A percentile compares a stretch with the other conserved stretches of the same genome.
These are phyloP conservation scores for Phytophthora citricola DNA, from an alignment of 352 stramenopile genomes.

Conservation along the genomic window DNA sequence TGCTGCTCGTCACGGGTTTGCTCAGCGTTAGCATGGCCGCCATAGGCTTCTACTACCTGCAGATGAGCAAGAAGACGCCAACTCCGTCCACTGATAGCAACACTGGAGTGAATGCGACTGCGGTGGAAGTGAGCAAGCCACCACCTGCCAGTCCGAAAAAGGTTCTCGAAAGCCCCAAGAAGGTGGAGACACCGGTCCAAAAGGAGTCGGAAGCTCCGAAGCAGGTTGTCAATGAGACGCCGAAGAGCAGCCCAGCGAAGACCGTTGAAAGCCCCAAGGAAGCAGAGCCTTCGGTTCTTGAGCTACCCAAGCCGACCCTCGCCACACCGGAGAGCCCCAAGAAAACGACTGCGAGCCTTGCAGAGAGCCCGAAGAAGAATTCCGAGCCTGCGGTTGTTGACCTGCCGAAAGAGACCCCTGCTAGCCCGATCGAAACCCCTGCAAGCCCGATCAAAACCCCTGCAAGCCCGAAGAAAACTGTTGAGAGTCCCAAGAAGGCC, in stretches of 20 bases:
- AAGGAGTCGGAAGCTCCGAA: neutral
- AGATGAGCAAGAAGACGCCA: constrained; percentile 37
- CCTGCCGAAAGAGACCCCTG: constrained; percentile 11
- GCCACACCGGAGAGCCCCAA: constrained; percentile 10
- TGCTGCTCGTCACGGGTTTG: constrained; percentile 69
- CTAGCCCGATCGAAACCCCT: constrained; percentile 8
- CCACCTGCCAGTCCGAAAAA: constrained; percentile 11
- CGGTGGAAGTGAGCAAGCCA: constrained; percentile 2
- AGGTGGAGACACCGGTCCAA: too few relatives aligned
- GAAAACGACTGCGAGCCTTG: neutral
- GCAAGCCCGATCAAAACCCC: constrained; percentile 13
- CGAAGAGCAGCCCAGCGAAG: constrained; percentile 21
- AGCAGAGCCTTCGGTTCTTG: constrained; percentile 17
- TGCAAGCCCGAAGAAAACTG: constrained; percentile 30
- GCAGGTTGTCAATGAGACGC: constrained; percentile 7
- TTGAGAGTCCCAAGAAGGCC: constrained; percentile 17
- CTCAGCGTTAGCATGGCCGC: constrained; percentile 64
- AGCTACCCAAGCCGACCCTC: constrained; percentile 14
- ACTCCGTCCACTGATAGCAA: neutral
- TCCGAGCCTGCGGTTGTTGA: constrained; percentile 13
- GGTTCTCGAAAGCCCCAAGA: constrained; percentile 8
- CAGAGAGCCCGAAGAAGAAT: constrained; percentile 34
- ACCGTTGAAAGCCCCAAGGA: constrained; percentile 35
- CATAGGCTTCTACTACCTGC: constrained; percentile 68
- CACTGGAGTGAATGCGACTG: constrained; percentile 37